phyloP scores from a whole-genome alignment of 768 basidiomycete species.

The Lactarius vividus region DNA sequence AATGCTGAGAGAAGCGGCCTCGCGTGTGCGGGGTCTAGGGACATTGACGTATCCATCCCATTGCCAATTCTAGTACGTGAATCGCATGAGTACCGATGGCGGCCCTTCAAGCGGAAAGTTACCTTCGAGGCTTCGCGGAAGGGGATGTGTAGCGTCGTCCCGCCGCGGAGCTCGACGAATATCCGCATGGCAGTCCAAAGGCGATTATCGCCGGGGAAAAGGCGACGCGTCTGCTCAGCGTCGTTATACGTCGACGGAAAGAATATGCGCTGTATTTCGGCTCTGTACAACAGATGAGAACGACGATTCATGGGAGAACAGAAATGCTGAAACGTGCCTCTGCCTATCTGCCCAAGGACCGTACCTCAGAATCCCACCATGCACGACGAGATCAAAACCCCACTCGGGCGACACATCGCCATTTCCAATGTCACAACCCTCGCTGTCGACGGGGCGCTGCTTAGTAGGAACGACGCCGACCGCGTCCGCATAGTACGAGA shows the following conservation, averaged over 20 bases:
- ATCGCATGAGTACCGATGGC: not conserved
- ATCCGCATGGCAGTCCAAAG: slow-evolving; percentile 79
- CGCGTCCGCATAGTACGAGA: slow-evolving; percentile 85
- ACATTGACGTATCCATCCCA: slow-evolving; percentile 67
- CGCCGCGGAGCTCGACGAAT: slow-evolving; percentile 75
- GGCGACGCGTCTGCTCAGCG: slow-evolving; percentile 48
- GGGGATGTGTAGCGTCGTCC: slow-evolving; percentile 78
- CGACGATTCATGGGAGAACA: not conserved
- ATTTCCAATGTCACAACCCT: slow-evolving; percentile 69
- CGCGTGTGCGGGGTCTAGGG: slow-evolving; percentile 54
- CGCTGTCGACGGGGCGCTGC: slow-evolving; percentile 32
- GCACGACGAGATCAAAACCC: slow-evolving; percentile 84
- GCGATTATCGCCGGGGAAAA: slow-evolving; percentile 79
- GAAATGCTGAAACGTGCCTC: slow-evolving; percentile 45
- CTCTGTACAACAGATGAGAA: slow-evolving; percentile 28
- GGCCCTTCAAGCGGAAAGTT: not conserved
- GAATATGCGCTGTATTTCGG: slow-evolving; percentile 74
- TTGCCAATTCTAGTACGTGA: slow-evolving; percentile 72
- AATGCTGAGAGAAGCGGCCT: slow-evolving; percentile 71
- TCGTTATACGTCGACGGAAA: slow-evolving; percentile 80
- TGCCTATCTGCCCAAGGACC: slow-evolving; percentile 98
- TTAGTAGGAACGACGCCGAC: slow-evolving; percentile 66
- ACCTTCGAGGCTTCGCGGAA: slow-evolving; percentile 92
- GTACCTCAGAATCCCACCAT: slow-evolving; percentile 73
- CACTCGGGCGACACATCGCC: slow-evolving; percentile 88